Evolutionary conservation across 2,329 filamentous ascomycete genomes (phyloP), one percentile per base, ranked within the genome.

Genomic region (Beauveria varroae): DNA sequence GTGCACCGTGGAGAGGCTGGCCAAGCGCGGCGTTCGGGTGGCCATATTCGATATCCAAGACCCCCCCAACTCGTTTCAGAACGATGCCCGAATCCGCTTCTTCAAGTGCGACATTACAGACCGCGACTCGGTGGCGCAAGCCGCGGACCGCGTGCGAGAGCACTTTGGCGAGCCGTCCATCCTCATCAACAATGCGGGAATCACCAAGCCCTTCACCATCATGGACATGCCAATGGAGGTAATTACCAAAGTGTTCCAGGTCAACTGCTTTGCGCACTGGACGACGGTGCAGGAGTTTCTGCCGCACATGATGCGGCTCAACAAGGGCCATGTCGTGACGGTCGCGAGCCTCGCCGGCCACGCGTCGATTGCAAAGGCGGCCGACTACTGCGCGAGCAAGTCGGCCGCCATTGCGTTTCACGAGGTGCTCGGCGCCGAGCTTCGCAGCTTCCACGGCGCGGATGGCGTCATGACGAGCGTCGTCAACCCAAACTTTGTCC

Each of bases 281-380:
- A 84, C 79, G 72, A 79, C 86, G 2, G 76, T 80, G 0, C 81
- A 85, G 67, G 81, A 87, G 65, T 90, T 90, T 71, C 76, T 91
- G 1, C 88, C 88, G 0, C 69, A 73, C 65, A 88, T 91, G 81
- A 74, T 87, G 51, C 69, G 74, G 26, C 67, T 69, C 5, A 84
- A 90, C 75, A 87, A 91, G 74, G 88, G 88, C 57, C 88, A 89
- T 76, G 72, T 91, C 50, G 83, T 91, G 40, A 90, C 86, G 0
- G 81, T 91, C 12, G 86, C 88, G 16, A 86, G 81, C n/a, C 76
- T 85, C 47, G 86, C 87, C 0, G 82, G 81, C 12, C 89, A 84
- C 69, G 69, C 84, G 5, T 76, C 81, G 1, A 79, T 85, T 0
- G 81, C 86, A 1, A 79, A 79, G 61, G 83, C 86, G 74, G 82